These are phyloP conservation scores for Xylariaceae sp. DNA, from an alignment of 2,329 filamentous ascomycete genomes.

Conservation along the genomic window DNA sequence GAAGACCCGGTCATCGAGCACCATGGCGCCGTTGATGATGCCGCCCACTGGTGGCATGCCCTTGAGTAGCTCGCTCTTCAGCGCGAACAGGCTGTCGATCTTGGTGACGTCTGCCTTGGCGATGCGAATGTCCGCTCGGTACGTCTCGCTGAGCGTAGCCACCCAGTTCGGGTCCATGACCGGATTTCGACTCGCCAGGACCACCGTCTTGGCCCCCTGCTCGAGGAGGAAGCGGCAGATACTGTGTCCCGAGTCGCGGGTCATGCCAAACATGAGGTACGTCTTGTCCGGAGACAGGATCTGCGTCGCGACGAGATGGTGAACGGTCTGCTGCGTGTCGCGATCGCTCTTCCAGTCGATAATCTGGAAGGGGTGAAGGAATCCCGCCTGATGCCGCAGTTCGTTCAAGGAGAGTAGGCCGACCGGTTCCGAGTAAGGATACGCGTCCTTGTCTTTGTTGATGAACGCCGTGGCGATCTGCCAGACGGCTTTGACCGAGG, in stretches of 20 bases:
- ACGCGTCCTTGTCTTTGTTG: neutral
- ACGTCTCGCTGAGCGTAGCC: conserved; percentile 23
- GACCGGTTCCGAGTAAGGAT: conserved; percentile 1
- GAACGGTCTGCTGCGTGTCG: conserved; percentile 21
- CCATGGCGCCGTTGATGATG: conserved; percentile 42
- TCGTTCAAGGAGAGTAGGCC: conserved; percentile 23
- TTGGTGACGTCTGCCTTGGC: conserved; percentile 27
- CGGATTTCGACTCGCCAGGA: conserved; percentile 38
- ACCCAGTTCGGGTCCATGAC: conserved; percentile 30
- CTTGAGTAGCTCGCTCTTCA: conserved; percentile 24
- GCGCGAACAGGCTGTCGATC: conserved; percentile 25
- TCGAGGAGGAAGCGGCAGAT: conserved; percentile 35
- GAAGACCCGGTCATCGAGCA: conserved; percentile 40
- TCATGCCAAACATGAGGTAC: conserved; percentile 38
- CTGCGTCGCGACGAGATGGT: conserved; percentile 21
- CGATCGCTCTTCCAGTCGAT: conserved; percentile 38
- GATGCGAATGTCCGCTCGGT: conserved; percentile 24
- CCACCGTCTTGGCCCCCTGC: conserved; percentile 36
- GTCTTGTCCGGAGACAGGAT: conserved; percentile 33
- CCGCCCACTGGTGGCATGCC: conserved; percentile 34
- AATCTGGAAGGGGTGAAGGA: conserved; percentile 27
- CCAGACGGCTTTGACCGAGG: conserved; percentile 19
- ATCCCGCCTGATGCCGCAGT: conserved; percentile 19
- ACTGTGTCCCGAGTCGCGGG: conserved; percentile 41
- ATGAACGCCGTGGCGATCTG: conserved; percentile 22